Evolutionary conservation across 2,329 filamentous ascomycete species (phyloP).

Genomic region (Aspergillus pseudoterreus): DNA sequence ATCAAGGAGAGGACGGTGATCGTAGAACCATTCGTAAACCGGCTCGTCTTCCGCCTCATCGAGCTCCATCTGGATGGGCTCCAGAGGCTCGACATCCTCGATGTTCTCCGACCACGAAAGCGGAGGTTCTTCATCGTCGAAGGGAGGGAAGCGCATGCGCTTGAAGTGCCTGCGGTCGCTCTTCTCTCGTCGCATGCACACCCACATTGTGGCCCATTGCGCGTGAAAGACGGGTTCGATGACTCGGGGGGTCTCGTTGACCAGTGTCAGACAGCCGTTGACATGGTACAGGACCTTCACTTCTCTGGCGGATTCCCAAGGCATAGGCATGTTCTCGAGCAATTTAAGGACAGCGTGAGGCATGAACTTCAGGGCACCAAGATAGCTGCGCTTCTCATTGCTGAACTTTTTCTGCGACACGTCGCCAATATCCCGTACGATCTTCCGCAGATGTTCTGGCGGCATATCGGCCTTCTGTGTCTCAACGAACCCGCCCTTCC

Average conservation of each 20-base stretch:
- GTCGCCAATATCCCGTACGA: constrained; percentile 97
- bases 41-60: constrained; percentile 89
- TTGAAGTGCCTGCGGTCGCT: constrained; percentile 95
- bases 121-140: constrained; percentile 96
- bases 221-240: constrained; percentile 98
- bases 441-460: constrained; percentile 95
- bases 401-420: constrained; percentile 99
- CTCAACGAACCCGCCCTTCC: constrained; percentile 93
- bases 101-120: constrained; percentile 98
- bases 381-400: constrained; percentile 95
- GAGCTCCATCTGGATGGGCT: constrained; percentile 97
- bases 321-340: constrained; percentile 99
- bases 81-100: constrained; percentile 93
- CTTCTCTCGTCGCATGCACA: constrained; percentile 96
- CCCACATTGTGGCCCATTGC: constrained; percentile 99
- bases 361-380: constrained; percentile 98
- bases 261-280: constrained; percentile 92
- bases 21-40: constrained; percentile 96
- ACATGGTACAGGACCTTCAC: constrained; percentile 98
- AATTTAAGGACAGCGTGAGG: constrained; percentile 96
- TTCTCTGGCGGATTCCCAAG: constrained; percentile 93
- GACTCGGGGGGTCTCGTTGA: constrained; percentile 93
- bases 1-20: constrained; percentile 84
- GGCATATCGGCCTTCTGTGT: constrained; percentile 99
- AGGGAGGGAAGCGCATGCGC: constrained; percentile 97